A percentile compares a stretch with the other conserved stretches of the same genome.
phyloP scores from a whole-genome alignment of 2,329 filamentous ascomycete species.

The Knufia fluminis region DNA sequence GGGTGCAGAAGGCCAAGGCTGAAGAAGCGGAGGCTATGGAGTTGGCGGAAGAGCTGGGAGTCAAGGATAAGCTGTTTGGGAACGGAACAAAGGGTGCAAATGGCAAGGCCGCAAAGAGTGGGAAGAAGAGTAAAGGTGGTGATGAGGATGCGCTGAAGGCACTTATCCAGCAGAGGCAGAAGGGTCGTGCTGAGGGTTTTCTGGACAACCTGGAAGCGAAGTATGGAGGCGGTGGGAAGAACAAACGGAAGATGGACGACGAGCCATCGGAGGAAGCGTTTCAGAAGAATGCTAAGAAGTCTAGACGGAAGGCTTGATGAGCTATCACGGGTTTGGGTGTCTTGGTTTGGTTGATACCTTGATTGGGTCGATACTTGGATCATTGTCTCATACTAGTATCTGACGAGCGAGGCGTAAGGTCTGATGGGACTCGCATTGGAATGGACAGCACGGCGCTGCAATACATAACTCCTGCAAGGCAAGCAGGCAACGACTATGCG shows the following conservation, averaged over 20 bases:
- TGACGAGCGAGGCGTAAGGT: too few relatives aligned
- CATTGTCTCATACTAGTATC: too few relatives aligned
- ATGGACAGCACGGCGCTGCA: neutral
- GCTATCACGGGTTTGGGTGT: too few relatives aligned
- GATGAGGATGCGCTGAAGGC: conserved; percentile 51
- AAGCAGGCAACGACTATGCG: too few relatives aligned
- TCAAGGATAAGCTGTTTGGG: conserved; percentile 60
- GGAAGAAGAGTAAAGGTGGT: conserved; percentile 28
- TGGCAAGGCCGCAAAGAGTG: conserved; percentile 42
- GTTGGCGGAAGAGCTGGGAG: conserved; percentile 63
- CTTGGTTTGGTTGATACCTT: too few relatives aligned
- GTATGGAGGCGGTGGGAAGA: conserved; percentile 44
- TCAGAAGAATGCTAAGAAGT: conserved; percentile 33
- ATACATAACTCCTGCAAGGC: too few relatives aligned
- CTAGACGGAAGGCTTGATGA: conserved; percentile 10
- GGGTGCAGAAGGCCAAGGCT: conserved; percentile 52
- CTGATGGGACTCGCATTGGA: too few relatives aligned
- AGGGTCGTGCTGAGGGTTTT: conserved; percentile 49
- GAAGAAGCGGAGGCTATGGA: conserved; percentile 67
- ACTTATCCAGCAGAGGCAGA: conserved; percentile 32
- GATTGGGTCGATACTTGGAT: too few relatives aligned
- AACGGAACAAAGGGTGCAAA: conserved; percentile 27
- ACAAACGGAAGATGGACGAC: conserved; percentile 40
- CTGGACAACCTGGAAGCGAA: conserved; percentile 68
- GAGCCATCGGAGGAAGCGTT: conserved; percentile 58